These are phyloP conservation scores for Boletus patriciae DNA, from an alignment of 768 basidiomycete genomes.

Conservation along the genomic window DNA sequence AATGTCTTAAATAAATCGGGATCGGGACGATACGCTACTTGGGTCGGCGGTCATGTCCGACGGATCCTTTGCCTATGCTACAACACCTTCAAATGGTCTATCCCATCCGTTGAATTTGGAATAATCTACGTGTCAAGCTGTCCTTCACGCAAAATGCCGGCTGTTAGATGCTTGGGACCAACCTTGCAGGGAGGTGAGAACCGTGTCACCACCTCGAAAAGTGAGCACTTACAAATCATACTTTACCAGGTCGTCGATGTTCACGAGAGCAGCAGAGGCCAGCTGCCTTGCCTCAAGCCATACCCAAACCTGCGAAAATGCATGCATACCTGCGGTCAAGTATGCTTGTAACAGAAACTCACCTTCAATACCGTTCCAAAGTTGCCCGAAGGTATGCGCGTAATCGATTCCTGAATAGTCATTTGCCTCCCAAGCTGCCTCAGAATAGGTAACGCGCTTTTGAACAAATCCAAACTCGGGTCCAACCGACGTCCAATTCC, in stretches of 20 bases:
- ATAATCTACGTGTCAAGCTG: conserved; percentile 15
- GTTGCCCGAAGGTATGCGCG: conserved; percentile 64
- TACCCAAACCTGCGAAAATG: conserved; percentile 71
- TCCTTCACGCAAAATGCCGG: not conserved
- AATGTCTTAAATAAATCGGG: conserved; percentile 3
- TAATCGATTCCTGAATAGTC: conserved; percentile 68
- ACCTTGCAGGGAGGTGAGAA: conserved; percentile 38
- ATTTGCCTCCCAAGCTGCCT: conserved; percentile 90
- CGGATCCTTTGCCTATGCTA: conserved; percentile 18
- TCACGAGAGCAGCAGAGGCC: conserved; percentile 72
- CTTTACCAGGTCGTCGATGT: conserved; percentile 84
- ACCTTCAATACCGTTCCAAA: conserved; percentile 90
- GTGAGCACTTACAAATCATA: conserved; percentile 72
- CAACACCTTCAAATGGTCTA: conserved; percentile 7
- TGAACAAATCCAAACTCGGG: conserved; percentile 90
- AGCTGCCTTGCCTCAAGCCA: conserved; percentile 91
- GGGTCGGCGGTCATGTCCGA: conserved; percentile 9
- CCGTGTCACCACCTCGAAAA: not conserved
- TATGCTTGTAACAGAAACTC: conserved; percentile 17
- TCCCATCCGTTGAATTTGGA: not conserved
- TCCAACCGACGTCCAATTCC: conserved; percentile 95
- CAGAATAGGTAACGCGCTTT: conserved; percentile 91
- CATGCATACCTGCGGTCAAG: not conserved
- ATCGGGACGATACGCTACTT: conserved; percentile 16
- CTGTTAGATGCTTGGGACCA: conserved; percentile 48